These are phyloP conservation scores for Geosiphon pyriformis DNA, from an alignment of 192 early-diverging fungal genomes.

Conservation along the genomic window DNA sequence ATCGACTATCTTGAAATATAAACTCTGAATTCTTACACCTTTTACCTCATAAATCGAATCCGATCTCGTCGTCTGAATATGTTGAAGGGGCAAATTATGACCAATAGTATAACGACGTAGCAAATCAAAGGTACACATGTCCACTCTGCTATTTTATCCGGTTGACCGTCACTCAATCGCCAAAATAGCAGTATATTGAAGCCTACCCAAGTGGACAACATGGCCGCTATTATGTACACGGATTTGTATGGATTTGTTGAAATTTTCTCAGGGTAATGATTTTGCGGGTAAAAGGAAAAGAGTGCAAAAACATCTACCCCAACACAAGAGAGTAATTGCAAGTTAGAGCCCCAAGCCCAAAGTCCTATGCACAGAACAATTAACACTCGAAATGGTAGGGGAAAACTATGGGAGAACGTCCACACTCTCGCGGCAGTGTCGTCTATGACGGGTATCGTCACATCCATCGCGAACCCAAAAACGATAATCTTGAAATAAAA, in stretches of 20 bases:
- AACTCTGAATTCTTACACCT: neutral
- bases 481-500: no score
- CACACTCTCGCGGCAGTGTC: no score
- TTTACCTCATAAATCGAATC: slow-evolving; percentile 47
- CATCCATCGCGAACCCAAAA: no score
- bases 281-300: slow-evolving; percentile 26
- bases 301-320: slow-evolving; percentile 44
- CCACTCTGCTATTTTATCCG: slow-evolving; percentile 16
- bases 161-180: slow-evolving; percentile 31
- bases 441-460: no score
- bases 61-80: slow-evolving; percentile 46
- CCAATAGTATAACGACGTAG: slow-evolving; percentile 35
- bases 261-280: neutral
- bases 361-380: slow-evolving; percentile 47
- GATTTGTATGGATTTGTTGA: slow-evolving; percentile 24
- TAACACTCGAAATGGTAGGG: slow-evolving; percentile 45
- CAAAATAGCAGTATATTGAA: slow-evolving; percentile 48
- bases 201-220: slow-evolving; percentile 34
- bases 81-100: slow-evolving; percentile 47
- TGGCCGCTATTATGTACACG: slow-evolving; percentile 42
- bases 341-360: slow-evolving; percentile 55
- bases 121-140: slow-evolving; percentile 41
- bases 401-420: slow-evolving; percentile 41
- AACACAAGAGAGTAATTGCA: slow-evolving; percentile 39
- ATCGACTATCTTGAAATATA: neutral